phyloP scores from a whole-genome alignment of 169 alveolate species.

The Ichthyophthirius multifiliis region DNA sequence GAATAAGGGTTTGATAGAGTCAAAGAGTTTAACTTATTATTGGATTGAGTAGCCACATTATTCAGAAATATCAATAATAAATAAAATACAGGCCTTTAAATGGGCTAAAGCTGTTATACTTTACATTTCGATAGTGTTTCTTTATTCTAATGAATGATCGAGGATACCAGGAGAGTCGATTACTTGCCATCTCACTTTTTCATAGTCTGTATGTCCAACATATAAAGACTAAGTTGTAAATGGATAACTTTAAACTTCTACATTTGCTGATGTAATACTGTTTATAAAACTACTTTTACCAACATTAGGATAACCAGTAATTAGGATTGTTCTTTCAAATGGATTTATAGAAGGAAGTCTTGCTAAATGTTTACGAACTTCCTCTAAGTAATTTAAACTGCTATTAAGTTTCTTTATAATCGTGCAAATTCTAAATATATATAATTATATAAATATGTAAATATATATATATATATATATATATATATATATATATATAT shows the following conservation, averaged over 20 bases:
- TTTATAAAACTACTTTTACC: slow-evolving; percentile 98
- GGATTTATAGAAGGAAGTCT: slow-evolving; percentile 98
- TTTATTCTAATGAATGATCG: slow-evolving; percentile 97
- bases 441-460: neutral
- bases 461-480: too few species aligned
- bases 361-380: slow-evolving; percentile 96
- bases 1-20: slow-evolving; percentile 94
- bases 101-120: slow-evolving; percentile 99
- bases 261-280: slow-evolving; percentile 96
- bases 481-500: too few species aligned
- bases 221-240: slow-evolving; percentile 98
- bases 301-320: slow-evolving; percentile 99
- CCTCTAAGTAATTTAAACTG: slow-evolving; percentile 96
- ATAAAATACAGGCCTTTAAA: slow-evolving; percentile 90
- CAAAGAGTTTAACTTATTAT: slow-evolving; percentile 92
- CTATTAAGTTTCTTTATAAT: slow-evolving; percentile 93
- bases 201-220: slow-evolving; percentile 99
- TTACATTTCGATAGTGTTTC: slow-evolving; percentile 99
- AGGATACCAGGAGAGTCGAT: slow-evolving; percentile 99
- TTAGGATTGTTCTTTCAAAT: slow-evolving; percentile 90
- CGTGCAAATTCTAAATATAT: slow-evolving; percentile 91
- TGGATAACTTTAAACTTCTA: slow-evolving; percentile 98
- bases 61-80: slow-evolving; percentile 95
- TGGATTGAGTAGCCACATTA: slow-evolving; percentile 95
- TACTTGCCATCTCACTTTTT: slow-evolving; percentile 96